phyloP scores from a whole-genome alignment of 73 alveolate species.

The Tetrahymena thermophila region DNA sequence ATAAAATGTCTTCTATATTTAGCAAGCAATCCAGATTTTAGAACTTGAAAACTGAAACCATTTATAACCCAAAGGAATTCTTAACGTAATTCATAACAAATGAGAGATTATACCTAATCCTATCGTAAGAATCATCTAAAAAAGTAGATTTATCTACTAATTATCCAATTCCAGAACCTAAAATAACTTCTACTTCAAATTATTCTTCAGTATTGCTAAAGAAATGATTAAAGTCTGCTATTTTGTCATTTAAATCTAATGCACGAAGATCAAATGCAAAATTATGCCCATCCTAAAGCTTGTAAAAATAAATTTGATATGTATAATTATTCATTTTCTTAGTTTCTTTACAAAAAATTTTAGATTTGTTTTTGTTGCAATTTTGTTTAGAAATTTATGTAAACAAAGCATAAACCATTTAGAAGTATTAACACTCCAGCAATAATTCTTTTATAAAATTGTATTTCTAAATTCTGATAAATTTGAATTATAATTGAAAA shows the following conservation, averaged over 20 bases:
- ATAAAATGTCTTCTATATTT: neutral
- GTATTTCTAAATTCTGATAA: too few species aligned
- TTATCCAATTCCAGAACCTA: neutral
- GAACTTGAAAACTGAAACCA: neutral
- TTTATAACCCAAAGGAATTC: neutral
- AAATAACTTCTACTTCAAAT: neutral
- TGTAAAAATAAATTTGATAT: neutral
- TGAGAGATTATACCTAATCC: neutral
- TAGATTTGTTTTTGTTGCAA: neutral
- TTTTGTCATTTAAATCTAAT: too few species aligned
- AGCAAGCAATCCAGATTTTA: neutral
- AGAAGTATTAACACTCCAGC: too few species aligned
- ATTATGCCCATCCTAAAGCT: neutral
- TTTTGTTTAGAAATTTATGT: too few species aligned
- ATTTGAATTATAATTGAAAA: too few species aligned
- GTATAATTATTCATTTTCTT: neutral
- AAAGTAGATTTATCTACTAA: neutral
- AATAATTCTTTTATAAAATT: too few species aligned
- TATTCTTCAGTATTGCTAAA: neutral
- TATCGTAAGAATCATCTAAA: neutral
- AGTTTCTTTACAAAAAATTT: too few species aligned
- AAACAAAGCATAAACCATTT: too few species aligned
- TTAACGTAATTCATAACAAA: too few species aligned
- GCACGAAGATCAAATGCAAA: neutral
- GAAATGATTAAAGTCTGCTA: too few species aligned